Evolutionary conservation across 75 land plant genomes (phyloP).

Genomic region (Sequoia sempervirens): DNA sequence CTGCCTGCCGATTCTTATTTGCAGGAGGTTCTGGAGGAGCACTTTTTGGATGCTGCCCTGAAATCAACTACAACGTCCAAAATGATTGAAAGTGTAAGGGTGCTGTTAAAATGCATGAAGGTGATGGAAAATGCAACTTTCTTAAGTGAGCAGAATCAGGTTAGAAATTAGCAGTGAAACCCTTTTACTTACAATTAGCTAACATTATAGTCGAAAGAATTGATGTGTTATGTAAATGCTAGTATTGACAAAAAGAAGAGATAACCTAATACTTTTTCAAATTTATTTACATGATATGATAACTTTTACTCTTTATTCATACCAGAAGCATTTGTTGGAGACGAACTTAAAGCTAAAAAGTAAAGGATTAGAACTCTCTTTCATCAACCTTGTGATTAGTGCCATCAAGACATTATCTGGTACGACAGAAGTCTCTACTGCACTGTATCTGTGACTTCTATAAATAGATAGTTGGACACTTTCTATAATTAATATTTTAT

Average conservation of each 20-base stretch:
- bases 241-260: background rate
- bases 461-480: background rate
- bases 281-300: background rate
- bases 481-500: background rate
- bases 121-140: constrained; percentile 99
- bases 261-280: background rate
- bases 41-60: constrained; percentile 6
- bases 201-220: background rate
- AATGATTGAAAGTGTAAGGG: constrained; percentile 24
- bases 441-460: background rate
- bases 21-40: constrained; percentile 26
- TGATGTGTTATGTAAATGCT: background rate
- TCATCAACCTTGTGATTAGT: constrained; percentile 49
- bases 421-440: constrained; percentile 7
- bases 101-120: constrained; percentile 84
- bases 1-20: background rate
- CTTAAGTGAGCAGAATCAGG: constrained; percentile 97
- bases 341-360: constrained; percentile 45
- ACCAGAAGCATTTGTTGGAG: constrained; percentile 68
- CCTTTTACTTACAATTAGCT: background rate
- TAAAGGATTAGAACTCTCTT: constrained; percentile 31
- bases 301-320: constrained; percentile 2
- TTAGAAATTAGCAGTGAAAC: constrained; percentile 10
- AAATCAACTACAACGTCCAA: background rate
- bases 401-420: constrained; percentile 74